A percentile compares a stretch with the other conserved stretches of the same genome.
phyloP scores from a whole-genome alignment of 2,329 filamentous ascomycete genomes.

The Lachnellula subtilissima region DNA sequence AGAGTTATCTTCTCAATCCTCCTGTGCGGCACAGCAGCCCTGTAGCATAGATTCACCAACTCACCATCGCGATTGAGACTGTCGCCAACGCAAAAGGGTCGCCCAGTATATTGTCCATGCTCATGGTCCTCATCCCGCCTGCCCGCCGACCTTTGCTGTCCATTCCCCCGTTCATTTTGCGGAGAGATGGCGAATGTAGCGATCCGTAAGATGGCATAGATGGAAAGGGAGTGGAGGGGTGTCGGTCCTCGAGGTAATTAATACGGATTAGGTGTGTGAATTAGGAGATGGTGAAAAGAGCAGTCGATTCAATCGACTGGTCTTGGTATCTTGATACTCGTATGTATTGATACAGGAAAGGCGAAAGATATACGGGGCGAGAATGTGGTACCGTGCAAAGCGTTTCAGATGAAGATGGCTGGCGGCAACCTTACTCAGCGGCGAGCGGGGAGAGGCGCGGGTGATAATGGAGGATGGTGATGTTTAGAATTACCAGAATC shows the following conservation, averaged over 20 bases:
- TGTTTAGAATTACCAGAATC: background rate
- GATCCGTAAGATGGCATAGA: constrained; percentile 71
- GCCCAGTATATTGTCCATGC: constrained; percentile 83
- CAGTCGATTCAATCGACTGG: constrained; percentile 23
- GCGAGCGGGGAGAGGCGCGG: constrained; percentile 4
- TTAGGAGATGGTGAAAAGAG: constrained; percentile 11
- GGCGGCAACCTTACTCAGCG: constrained; percentile 3
- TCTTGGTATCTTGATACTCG: background rate
- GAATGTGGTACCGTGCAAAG: constrained; percentile 12
- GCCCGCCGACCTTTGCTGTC: constrained; percentile 48
- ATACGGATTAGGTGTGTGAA: constrained; percentile 12
- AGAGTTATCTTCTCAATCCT: constrained; percentile 22
- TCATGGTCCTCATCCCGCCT: constrained; percentile 54
- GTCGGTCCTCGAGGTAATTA: constrained; percentile 7
- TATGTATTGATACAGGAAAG: constrained; percentile 2
- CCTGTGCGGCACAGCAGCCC: constrained; percentile 4
- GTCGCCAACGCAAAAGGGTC: constrained; percentile 96
- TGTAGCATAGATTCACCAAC: constrained; percentile 31
- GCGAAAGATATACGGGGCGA: background rate
- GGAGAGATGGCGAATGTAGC: constrained; percentile 66
- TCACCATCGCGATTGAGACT: constrained; percentile 82
- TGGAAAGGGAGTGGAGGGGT: constrained; percentile 13
- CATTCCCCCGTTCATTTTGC: constrained; percentile 73
- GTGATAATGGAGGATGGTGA: background rate
- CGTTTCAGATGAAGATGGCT: constrained; percentile 19